Conservation (phyloP, 2,329 filamentous ascomycete species). For the Incumbomyces lentus region DNA sequence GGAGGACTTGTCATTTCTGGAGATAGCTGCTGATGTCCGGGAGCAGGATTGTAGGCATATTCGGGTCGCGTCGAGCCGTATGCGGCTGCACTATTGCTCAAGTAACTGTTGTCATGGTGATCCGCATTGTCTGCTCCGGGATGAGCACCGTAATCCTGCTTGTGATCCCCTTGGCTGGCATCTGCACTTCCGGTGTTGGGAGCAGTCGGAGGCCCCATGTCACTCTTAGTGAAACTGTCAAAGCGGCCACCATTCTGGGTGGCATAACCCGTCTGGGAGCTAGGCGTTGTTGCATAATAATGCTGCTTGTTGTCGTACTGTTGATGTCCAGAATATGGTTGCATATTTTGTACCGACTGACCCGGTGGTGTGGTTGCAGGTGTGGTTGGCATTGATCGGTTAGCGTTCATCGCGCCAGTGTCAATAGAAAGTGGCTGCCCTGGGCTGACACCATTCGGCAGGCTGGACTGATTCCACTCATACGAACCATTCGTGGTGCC, state of each 20-base stretch:
- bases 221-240: conserved; percentile 64
- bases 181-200: conserved; percentile 50
- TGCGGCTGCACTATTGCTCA: conserved; percentile 58
- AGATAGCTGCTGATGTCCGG: conserved; percentile 65
- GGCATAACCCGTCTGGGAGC: conserved; percentile 57
- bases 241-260: conserved; percentile 52
- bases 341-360: conserved; percentile 64
- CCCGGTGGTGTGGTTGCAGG: conserved; percentile 84
- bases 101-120: conserved; percentile 67
- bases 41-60: conserved; percentile 65
- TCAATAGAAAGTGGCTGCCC: conserved; percentile 71
- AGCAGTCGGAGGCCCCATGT: conserved; percentile 73
- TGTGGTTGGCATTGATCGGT: conserved; percentile 81
- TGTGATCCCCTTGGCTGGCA: conserved; percentile 47
- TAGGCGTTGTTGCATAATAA: conserved; percentile 63
- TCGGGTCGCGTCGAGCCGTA: conserved; percentile 63
- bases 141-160: conserved; percentile 52
- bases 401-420: conserved; percentile 53
- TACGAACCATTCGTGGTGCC: conserved; percentile 63
- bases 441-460: conserved; percentile 50
- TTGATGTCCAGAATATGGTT: conserved; percentile 61
- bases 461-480: conserved; percentile 62
- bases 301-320: conserved; percentile 64
- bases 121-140: conserved; percentile 57
- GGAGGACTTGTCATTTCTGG: conserved; percentile 77